Evolutionary conservation across 1,284 basidiomycete genomes (phyloP).

Genomic region (Singerocomus rubriflavus): DNA sequence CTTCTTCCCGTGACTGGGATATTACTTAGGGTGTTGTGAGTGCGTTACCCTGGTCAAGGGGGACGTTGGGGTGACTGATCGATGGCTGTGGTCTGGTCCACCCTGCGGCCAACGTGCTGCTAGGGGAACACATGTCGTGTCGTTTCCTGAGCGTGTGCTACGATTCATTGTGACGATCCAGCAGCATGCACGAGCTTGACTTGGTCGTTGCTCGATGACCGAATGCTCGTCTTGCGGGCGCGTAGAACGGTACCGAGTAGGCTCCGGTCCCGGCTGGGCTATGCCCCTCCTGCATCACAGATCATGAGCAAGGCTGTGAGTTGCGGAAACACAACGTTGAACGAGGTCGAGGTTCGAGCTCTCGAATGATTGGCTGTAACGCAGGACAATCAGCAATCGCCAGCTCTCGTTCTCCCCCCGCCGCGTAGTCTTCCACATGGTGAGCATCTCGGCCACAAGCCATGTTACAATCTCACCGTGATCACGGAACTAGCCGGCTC

Average conservation of each 20-base stretch:
- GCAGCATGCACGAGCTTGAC: background rate
- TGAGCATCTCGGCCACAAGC: too few species aligned
- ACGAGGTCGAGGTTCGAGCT: slow-evolving; percentile 9
- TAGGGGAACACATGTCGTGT: background rate
- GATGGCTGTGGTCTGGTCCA: slow-evolving; percentile 1
- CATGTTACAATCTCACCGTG: too few species aligned
- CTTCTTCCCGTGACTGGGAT: background rate
- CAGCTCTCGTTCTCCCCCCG: too few species aligned
- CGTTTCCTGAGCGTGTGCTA: background rate
- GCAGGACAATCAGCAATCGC: background rate
- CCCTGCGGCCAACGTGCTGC: slow-evolving; percentile 3
- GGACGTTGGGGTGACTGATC: slow-evolving; percentile 6
- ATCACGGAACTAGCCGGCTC: too few species aligned
- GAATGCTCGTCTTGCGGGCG: background rate
- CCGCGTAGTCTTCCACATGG: too few species aligned
- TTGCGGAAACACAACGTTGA: background rate
- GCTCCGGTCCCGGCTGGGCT: too few species aligned
- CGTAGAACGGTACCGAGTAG: too few species aligned
- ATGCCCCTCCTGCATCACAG: background rate
- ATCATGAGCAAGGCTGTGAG: background rate
- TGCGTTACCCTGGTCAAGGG: slow-evolving; percentile 10
- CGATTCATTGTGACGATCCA: background rate
- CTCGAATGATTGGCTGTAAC: background rate
- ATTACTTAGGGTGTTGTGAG: background rate
- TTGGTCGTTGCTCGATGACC: background rate